Percentiles rank a stretch among this genome's conserved stretches.
Conservation (phyloP, 805 yeast genomes). For the Ogataea wickerhamii region DNA sequence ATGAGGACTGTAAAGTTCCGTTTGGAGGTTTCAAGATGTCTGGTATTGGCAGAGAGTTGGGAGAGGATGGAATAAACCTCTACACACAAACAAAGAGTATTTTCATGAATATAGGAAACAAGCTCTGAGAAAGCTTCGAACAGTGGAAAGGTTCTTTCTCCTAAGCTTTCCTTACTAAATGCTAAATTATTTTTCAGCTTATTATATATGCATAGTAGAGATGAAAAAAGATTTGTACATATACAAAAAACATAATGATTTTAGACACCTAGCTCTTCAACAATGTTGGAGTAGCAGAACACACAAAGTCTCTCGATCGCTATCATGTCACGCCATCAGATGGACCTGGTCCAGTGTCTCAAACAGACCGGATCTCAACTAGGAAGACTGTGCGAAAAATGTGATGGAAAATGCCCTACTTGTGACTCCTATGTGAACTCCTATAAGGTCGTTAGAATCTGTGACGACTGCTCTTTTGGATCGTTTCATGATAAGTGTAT, state of each 20-base stretch:
- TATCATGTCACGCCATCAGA: slow-evolving; percentile 91
- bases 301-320: too few relatives aligned
- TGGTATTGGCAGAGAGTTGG: slow-evolving; percentile 81
- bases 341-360: slow-evolving; percentile 78
- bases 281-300: too few relatives aligned
- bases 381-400: slow-evolving; percentile 75
- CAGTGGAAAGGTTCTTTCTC: too few relatives aligned
- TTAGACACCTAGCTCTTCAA: too few relatives aligned
- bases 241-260: not conserved
- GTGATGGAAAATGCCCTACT: slow-evolving; percentile 89
- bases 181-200: too few relatives aligned
- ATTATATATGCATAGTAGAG: too few relatives aligned
- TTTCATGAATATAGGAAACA: slow-evolving; percentile 45
- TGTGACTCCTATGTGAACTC: slow-evolving; percentile 86
- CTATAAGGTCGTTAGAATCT: slow-evolving; percentile 59
- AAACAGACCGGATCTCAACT: slow-evolving; percentile 74
- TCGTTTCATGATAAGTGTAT: slow-evolving; percentile 62
- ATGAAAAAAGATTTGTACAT: too few relatives aligned
- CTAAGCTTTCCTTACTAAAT: too few relatives aligned
- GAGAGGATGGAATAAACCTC: slow-evolving; percentile 64
- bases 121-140: too few relatives aligned
- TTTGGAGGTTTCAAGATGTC: slow-evolving; percentile 80
- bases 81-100: slow-evolving; percentile 77
- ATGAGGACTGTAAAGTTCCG: slow-evolving; percentile 61
- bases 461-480: slow-evolving; percentile 85